Conservation (phyloP, 805 yeast species). For the Saccharomycopsis fibuligera region DNA sequence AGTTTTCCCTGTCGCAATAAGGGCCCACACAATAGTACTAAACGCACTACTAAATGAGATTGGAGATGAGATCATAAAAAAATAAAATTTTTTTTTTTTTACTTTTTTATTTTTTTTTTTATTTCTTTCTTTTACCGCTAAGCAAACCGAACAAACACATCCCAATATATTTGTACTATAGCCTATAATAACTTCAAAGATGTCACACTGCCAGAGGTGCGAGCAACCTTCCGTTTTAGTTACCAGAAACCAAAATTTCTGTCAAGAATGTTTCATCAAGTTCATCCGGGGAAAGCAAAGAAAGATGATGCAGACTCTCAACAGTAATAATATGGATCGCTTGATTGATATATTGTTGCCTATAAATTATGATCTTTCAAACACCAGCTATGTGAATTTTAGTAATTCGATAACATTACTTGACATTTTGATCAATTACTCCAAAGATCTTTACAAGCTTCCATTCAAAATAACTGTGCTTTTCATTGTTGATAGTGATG, state of each 20-base stretch:
- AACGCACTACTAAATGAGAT: no score
- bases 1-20: no score
- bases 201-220: slow-evolving; percentile 28
- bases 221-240: slow-evolving; percentile 28
- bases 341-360: slow-evolving; percentile 32
- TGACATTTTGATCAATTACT: slow-evolving; percentile 34
- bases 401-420: slow-evolving; percentile 29
- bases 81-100: no score
- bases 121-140: no score
- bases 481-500: slow-evolving; percentile 3
- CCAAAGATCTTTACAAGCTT: slow-evolving; percentile 30
- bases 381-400: slow-evolving; percentile 24
- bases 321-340: slow-evolving; percentile 32
- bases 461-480: slow-evolving; percentile 13
- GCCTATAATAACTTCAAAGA: no score
- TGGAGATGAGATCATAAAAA: no score
- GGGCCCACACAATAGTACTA: no score
- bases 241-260: slow-evolving; percentile 36
- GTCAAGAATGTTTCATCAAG: slow-evolving; percentile 34
- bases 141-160: no score
- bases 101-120: no score
- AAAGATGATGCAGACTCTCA: slow-evolving; percentile 38
- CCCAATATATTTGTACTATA: no score
- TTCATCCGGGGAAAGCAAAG: slow-evolving; percentile 41
- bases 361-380: slow-evolving; percentile 30